Conservation (phyloP, 2,329 filamentous ascomycete genomes). For the Trichoderma koningiopsis region DNA sequence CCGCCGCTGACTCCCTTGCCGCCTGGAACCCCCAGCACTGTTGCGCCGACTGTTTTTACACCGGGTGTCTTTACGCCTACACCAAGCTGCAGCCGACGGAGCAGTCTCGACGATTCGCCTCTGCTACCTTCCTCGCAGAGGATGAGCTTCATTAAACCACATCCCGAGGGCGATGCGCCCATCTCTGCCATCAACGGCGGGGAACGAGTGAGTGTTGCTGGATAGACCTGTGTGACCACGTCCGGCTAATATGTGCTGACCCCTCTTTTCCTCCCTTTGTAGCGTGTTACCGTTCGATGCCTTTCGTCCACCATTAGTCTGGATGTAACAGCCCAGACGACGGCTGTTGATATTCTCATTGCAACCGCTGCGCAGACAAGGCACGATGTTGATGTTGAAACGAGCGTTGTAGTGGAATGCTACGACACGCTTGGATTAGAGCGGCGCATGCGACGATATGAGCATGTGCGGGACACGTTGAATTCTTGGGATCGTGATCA, state of each 20-base stretch:
- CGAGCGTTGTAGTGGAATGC: slow-evolving; percentile 74
- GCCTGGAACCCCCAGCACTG: slow-evolving; percentile 38
- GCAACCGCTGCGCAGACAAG: slow-evolving; percentile 65
- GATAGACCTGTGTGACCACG: background rate
- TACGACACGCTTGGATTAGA: slow-evolving; percentile 78
- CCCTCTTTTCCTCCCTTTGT: slow-evolving; percentile 18
- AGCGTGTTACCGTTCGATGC: slow-evolving; percentile 74
- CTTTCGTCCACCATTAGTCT: slow-evolving; percentile 69
- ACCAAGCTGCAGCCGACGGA: slow-evolving; percentile 30
- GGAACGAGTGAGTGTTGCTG: slow-evolving; percentile 62
- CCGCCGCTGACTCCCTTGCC: slow-evolving; percentile 33
- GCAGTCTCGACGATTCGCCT: slow-evolving; percentile 40
- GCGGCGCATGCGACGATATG: slow-evolving; percentile 80
- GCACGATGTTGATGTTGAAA: slow-evolving; percentile 63
- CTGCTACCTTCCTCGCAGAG: slow-evolving; percentile 31
- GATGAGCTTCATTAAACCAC: slow-evolving; percentile 48
- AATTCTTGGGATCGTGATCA: slow-evolving; percentile 88
- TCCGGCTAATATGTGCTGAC: slow-evolving; percentile 10
- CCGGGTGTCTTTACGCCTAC: slow-evolving; percentile 35
- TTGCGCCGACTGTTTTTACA: slow-evolving; percentile 41
- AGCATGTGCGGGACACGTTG: slow-evolving; percentile 82
- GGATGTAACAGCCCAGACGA: slow-evolving; percentile 74
- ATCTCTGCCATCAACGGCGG: slow-evolving; percentile 78
- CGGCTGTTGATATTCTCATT: slow-evolving; percentile 70
- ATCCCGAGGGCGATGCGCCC: slow-evolving; percentile 69